Conservation (phyloP, 2,329 filamentous ascomycete genomes). For the Fusarium tjaetaba region DNA sequence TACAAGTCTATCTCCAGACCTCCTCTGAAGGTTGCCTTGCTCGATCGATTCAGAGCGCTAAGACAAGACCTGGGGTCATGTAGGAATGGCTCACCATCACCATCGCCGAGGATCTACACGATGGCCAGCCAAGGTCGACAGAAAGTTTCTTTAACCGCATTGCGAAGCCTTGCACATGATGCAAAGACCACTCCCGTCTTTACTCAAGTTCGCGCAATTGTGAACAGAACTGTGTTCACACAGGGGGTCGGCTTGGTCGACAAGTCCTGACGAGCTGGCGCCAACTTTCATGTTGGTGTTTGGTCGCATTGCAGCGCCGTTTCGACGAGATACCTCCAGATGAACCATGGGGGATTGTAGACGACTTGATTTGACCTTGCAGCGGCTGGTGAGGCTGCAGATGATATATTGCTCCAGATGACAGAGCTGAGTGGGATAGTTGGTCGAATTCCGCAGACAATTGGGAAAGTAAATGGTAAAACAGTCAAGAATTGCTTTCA, state of each 20-base stretch:
- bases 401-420: background rate
- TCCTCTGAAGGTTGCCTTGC: background rate
- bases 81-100: background rate
- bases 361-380: background rate
- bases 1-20: background rate
- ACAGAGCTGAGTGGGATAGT: conserved; percentile 5
- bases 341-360: conserved; percentile 6
- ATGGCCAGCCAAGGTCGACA: background rate
- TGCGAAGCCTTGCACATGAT: conserved; percentile 32
- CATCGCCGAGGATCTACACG: background rate
- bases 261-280: conserved; percentile 5
- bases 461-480: background rate
- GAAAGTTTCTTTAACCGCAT: background rate
- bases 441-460: background rate
- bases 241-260: conserved; percentile 37
- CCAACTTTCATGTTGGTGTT: conserved; percentile 1
- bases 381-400: background rate
- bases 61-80: background rate
- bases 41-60: background rate
- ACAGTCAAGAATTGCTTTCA: background rate
- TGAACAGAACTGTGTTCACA: conserved; percentile 41
- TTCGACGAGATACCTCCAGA: background rate
- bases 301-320: conserved; percentile 1
- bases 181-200: conserved; percentile 34
- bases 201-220: conserved; percentile 35